These are phyloP conservation scores for Blepharisma stoltei DNA, from an alignment of 73 alveolate species.

Conservation along the genomic window DNA sequence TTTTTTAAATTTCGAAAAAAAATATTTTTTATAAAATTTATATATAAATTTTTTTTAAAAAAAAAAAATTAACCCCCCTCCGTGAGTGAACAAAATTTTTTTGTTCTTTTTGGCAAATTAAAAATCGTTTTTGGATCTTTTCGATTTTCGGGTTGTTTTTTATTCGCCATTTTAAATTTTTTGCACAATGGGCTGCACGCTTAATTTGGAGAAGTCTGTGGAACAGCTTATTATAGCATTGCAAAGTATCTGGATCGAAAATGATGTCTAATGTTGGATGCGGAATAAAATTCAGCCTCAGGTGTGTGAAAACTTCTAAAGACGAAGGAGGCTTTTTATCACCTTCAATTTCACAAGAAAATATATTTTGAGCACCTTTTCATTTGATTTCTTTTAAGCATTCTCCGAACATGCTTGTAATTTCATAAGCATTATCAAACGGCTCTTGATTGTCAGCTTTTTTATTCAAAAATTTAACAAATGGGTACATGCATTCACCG, in stretches of 20 bases:
- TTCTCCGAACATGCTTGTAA: neutral
- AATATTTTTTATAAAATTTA: no score
- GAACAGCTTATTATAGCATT: neutral
- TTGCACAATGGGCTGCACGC: constrained; percentile 14
- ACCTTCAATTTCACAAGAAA: constrained; percentile 9
- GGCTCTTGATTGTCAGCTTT: neutral
- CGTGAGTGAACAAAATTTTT: no score
- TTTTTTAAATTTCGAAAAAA: no score
- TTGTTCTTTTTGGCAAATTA: constrained; percentile 17
- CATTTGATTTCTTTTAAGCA: neutral
- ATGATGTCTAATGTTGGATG: constrained; percentile 12
- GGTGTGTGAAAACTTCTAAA: neutral
- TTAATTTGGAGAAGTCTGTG: constrained; percentile 4
- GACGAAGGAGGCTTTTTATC: neutral
- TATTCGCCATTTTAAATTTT: neutral
- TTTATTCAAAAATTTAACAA: constrained; percentile 4
- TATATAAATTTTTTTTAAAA: no score
- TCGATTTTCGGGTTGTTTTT: neutral
- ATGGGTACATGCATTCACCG: neutral
- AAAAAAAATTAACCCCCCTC: no score
- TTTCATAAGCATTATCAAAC: neutral
- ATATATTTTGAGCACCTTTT: neutral
- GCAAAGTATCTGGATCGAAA: neutral
- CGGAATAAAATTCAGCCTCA: neutral
- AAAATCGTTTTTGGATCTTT: neutral